Conservation (phyloP, 2,329 filamentous ascomycete species). For the Aureobasidium musti region DNA sequence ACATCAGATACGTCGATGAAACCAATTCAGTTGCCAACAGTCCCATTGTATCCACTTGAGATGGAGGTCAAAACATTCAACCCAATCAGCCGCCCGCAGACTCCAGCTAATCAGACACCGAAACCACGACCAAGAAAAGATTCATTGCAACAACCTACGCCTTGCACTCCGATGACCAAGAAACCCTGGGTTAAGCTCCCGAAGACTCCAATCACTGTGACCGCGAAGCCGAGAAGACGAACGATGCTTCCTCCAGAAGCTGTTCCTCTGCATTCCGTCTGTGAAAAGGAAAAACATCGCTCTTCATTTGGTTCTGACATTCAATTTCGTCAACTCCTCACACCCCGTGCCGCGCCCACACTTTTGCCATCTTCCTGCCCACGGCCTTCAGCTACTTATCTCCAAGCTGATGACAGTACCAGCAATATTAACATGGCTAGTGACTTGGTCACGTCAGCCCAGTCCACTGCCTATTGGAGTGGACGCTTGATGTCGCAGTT, state of each 20-base stretch:
- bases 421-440: background rate
- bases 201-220: background rate
- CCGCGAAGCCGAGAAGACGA: background rate
- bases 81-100: background rate
- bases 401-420: background rate
- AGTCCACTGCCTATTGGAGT: constrained; percentile 22
- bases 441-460: constrained; percentile 3
- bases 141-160: background rate
- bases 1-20: constrained; percentile 17
- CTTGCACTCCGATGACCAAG: background rate
- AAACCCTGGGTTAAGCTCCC: background rate
- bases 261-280: background rate
- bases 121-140: background rate
- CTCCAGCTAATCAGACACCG: background rate
- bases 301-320: background rate
- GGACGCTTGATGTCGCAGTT: constrained; percentile 23
- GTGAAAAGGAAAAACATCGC: background rate
- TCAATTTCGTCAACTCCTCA: background rate
- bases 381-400: background rate
- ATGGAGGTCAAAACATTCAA: background rate
- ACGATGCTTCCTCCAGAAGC: constrained; percentile 2
- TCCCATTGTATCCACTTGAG: background rate
- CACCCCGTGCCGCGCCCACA: background rate
- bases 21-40: background rate
- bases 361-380: background rate